phyloP scores from a whole-genome alignment of 2,329 filamentous ascomycete species.

The Ramularia endophylla region DNA sequence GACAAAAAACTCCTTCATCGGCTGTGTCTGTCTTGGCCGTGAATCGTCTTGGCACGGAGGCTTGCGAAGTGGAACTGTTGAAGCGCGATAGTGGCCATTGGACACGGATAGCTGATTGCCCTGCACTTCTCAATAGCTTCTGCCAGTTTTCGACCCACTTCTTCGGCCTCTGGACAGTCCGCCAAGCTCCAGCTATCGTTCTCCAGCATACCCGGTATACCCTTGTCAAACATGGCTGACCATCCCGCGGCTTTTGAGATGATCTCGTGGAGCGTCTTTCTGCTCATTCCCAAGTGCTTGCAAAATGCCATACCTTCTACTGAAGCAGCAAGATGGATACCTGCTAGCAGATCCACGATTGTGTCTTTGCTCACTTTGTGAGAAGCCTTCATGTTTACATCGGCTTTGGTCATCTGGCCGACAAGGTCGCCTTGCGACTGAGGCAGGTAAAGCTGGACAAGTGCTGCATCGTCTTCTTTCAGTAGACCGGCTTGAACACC shows the following conservation, averaged over 20 bases:
- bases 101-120: conserved; percentile 28
- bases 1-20: too few relatives aligned
- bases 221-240: conserved; percentile 39
- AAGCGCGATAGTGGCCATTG: conserved; percentile 31
- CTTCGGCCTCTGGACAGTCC: conserved; percentile 34
- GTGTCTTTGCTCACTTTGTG: conserved; percentile 32
- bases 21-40: conserved; percentile 11
- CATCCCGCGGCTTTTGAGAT: conserved; percentile 44
- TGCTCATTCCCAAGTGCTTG: conserved; percentile 39
- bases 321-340: conserved; percentile 46
- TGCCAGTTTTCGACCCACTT: conserved; percentile 35
- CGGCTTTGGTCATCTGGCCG: conserved; percentile 28
- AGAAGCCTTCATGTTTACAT: conserved; percentile 33
- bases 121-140: conserved; percentile 38
- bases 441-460: conserved; percentile 49
- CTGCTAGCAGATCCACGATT: conserved; percentile 36
- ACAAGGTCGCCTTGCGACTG: conserved; percentile 28
- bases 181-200: conserved; percentile 30
- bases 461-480: conserved; percentile 49
- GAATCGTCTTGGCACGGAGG: conserved; percentile 17
- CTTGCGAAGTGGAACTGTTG: conserved; percentile 31
- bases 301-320: conserved; percentile 46
- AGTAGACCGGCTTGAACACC: conserved; percentile 54
- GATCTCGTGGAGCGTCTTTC: conserved; percentile 41
- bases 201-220: conserved; percentile 31